A percentile compares a stretch with the other conserved stretches of the same genome.
These are phyloP conservation scores for Myxozyma melibiosi DNA, from an alignment of 805 yeast genomes.

Conservation along the genomic window DNA sequence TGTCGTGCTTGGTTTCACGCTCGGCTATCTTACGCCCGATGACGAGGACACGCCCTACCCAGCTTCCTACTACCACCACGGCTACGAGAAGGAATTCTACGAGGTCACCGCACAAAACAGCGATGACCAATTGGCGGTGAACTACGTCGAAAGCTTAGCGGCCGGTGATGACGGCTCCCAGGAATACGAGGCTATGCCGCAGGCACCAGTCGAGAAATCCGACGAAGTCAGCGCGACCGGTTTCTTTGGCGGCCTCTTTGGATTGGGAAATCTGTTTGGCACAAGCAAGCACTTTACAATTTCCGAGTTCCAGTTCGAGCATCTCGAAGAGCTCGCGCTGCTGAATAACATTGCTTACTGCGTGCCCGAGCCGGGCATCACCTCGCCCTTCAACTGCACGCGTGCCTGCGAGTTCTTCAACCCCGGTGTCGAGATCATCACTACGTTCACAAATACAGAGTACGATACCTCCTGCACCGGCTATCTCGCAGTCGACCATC, in stretches of 20 bases:
- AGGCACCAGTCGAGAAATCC: constrained; percentile 11
- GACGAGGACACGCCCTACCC: constrained; percentile 28
- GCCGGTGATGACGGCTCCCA: constrained; percentile 8
- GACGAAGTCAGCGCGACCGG: constrained; percentile 16
- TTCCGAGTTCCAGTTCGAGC: constrained; percentile 20
- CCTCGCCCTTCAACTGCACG: constrained; percentile 35
- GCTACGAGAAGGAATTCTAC: constrained; percentile 2
- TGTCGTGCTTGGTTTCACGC: constrained; percentile 28
- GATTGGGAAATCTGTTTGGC: constrained; percentile 23
- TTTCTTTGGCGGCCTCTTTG: constrained; percentile 25
- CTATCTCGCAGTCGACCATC: constrained; percentile 48
- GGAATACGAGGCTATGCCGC: constrained; percentile 8
- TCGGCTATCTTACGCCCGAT: constrained; percentile 32
- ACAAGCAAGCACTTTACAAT: constrained; percentile 14
- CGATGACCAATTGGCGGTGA: constrained; percentile 11
- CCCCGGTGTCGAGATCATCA: constrained; percentile 24
- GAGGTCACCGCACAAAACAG: constrained; percentile 6
- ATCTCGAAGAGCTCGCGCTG: constrained; percentile 27
- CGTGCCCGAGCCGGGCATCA: constrained; percentile 34
- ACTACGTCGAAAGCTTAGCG: constrained; percentile 1
- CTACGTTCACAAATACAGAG: constrained; percentile 28
- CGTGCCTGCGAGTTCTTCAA: constrained; percentile 31
- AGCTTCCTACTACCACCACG: constrained; percentile 24
- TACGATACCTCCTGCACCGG: constrained; percentile 32
- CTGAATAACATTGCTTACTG: constrained; percentile 34